Evolutionary conservation across 2,329 filamentous ascomycete species (phyloP).

Genomic region (Albophoma yamanashiensis): DNA sequence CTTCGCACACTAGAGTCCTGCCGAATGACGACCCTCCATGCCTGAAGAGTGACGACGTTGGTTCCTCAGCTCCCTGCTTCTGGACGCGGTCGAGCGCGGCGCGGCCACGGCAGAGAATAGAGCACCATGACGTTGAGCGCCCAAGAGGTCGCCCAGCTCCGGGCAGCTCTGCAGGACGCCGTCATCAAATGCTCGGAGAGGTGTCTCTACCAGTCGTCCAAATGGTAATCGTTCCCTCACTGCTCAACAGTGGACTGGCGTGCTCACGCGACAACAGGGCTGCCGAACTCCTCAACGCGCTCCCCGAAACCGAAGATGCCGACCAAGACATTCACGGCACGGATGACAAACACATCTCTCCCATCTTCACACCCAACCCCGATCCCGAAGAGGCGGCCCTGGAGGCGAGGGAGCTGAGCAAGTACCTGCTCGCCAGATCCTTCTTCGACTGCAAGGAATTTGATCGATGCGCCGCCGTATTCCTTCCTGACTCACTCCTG

Average conservation of each 20-base stretch:
- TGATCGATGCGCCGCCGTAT: conserved; percentile 84
- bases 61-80: not conserved
- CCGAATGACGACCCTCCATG: not conserved
- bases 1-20: not conserved
- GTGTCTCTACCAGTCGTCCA: conserved; percentile 90
- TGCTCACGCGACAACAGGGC: conserved; percentile 49
- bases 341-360: conserved; percentile 28
- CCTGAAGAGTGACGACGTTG: not conserved
- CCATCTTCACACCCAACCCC: conserved; percentile 42
- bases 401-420: conserved; percentile 69
- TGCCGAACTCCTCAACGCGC: conserved; percentile 81
- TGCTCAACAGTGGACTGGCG: not conserved
- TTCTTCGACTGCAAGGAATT: conserved; percentile 94
- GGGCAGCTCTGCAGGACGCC: conserved; percentile 69
- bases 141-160: conserved; percentile 52
- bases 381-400: conserved; percentile 65
- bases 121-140: conserved; percentile 41
- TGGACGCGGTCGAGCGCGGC: not conserved
- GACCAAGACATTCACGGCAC: conserved; percentile 29
- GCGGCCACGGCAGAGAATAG: not conserved
- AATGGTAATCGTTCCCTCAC: conserved; percentile 55
- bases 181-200: conserved; percentile 87
- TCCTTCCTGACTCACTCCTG: conserved; percentile 72
- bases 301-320: conserved; percentile 51
- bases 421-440: conserved; percentile 83